Conservation (phyloP, 805 yeast species). For the Metschnikowia bowlesiae region DNA sequence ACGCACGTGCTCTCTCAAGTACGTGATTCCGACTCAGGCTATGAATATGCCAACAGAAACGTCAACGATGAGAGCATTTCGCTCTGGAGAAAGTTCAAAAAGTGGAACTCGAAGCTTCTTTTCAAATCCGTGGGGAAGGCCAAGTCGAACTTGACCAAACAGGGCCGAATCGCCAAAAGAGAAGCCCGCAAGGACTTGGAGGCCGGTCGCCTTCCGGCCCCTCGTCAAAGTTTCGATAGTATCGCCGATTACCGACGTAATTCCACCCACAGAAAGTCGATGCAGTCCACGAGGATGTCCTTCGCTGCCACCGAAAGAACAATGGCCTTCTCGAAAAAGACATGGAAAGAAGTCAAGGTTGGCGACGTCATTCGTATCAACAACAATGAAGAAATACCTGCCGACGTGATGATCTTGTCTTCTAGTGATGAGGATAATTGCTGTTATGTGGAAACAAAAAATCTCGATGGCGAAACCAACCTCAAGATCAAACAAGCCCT, state of each 20-base stretch:
- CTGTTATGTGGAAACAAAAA: slow-evolving; percentile 76
- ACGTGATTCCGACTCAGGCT: slow-evolving; percentile 33
- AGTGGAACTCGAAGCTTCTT: slow-evolving; percentile 35
- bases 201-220: not conserved
- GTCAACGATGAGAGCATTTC: slow-evolving; percentile 61
- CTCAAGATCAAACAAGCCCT: slow-evolving; percentile 68
- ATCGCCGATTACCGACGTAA: slow-evolving; percentile 6
- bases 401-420: slow-evolving; percentile 61
- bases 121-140: slow-evolving; percentile 24
- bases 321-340: slow-evolving; percentile 21
- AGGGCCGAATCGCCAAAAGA: slow-evolving; percentile 32
- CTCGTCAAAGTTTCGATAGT: slow-evolving; percentile 34
- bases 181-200: slow-evolving; percentile 3
- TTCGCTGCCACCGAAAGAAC: slow-evolving; percentile 15
- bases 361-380: slow-evolving; percentile 71
- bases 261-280: slow-evolving; percentile 9
- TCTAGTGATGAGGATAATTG: slow-evolving; percentile 66
- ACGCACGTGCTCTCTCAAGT: slow-evolving; percentile 54
- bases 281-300: slow-evolving; percentile 14
- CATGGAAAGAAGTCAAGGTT: slow-evolving; percentile 67
- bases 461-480: slow-evolving; percentile 78
- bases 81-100: slow-evolving; percentile 67
- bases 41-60: slow-evolving; percentile 47
- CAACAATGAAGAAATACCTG: slow-evolving; percentile 76
- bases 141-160: slow-evolving; percentile 29